Conservation (phyloP, 768 basidiomycete species). For the Phylloporus arenicola region DNA sequence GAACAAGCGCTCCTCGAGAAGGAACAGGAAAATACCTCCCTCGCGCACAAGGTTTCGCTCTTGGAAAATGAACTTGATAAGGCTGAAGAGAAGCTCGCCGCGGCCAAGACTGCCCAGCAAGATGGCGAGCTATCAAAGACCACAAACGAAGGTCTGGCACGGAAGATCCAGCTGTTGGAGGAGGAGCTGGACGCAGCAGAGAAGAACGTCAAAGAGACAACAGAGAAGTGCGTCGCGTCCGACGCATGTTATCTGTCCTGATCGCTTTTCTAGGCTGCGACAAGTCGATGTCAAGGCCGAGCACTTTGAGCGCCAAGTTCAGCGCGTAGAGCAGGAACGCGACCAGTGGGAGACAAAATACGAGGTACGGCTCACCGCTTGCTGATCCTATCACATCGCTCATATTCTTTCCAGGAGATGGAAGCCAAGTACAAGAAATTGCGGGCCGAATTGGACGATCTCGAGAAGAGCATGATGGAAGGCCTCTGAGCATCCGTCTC, state of each 20-base stretch:
- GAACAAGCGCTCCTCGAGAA: slow-evolving; percentile 71
- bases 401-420: slow-evolving; percentile 50
- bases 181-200: slow-evolving; percentile 94
- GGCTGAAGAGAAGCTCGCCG: slow-evolving; percentile 57
- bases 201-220: slow-evolving; percentile 94
- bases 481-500: slow-evolving; percentile 40
- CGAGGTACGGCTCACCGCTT: slow-evolving; percentile 55
- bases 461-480: slow-evolving; percentile 81
- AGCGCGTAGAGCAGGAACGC: slow-evolving; percentile 82
- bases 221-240: slow-evolving; percentile 74
- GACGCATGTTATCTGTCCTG: slow-evolving; percentile 10
- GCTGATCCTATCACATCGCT: neutral
- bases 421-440: slow-evolving; percentile 63
- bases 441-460: slow-evolving; percentile 79
- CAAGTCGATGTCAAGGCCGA: slow-evolving; percentile 99
- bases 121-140: slow-evolving; percentile 69
- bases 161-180: slow-evolving; percentile 90
- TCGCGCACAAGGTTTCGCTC: slow-evolving; percentile 61
- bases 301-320: slow-evolving; percentile 91
- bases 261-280: slow-evolving; percentile 57
- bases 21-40: slow-evolving; percentile 83
- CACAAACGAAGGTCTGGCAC: slow-evolving; percentile 62
- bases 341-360: slow-evolving; percentile 93
- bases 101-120: slow-evolving; percentile 57
- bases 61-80: slow-evolving; percentile 68